Evolutionary conservation across 2,329 filamentous ascomycete genomes (phyloP), one percentile per base, ranked within the genome.

Genomic region (Arthrobotrys megalospora): DNA sequence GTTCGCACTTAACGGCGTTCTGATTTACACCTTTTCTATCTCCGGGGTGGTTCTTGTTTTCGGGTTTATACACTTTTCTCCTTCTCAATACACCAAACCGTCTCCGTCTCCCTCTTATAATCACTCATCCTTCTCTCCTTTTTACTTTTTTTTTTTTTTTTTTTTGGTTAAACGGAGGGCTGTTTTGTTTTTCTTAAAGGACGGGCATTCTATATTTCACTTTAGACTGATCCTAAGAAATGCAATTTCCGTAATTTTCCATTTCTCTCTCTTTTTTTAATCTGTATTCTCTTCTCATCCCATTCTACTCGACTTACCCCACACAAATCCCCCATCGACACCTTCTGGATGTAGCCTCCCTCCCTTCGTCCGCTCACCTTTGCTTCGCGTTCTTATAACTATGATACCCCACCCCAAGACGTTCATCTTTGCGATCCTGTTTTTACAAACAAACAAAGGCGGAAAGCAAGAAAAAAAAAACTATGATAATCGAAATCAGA

Each of bases 211-310:
- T 76, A 76, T 62, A 70, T 50, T 65, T 76, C 38, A 3, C 41
- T 36, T 62, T 77, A 77, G 73, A 77, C 73, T 65, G 53, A 69
- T 62, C 64, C 73, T 77, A 77, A 70, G 73, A 77, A 77, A 71
- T 77, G 28, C 64, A 65, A 77, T 21, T 70, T 70, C 60, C 73
- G 66, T 77, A 77, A 70, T 55, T 73, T 70, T 41, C 70, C 43
- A 43, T 63, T 77, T 60, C 64, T 38, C 24, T 53, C 36, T 21
- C 21, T n/a, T 16, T 16, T 52, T 19, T 34, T 68, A 36, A 52
- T 34, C 19, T 68, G n/a, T 65, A 50, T 38, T 53, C 47, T 43
- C 41, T 53, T 24, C 41, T 24, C 21, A 21, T 21, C 47, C 32
- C 11, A 8, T 21, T 58, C 38, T 6, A 12, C 36, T 53, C 21